Base-by-base conservation (phyloP, 176 grass and related monocot species). In the Pontederia crassipes region DNA sequence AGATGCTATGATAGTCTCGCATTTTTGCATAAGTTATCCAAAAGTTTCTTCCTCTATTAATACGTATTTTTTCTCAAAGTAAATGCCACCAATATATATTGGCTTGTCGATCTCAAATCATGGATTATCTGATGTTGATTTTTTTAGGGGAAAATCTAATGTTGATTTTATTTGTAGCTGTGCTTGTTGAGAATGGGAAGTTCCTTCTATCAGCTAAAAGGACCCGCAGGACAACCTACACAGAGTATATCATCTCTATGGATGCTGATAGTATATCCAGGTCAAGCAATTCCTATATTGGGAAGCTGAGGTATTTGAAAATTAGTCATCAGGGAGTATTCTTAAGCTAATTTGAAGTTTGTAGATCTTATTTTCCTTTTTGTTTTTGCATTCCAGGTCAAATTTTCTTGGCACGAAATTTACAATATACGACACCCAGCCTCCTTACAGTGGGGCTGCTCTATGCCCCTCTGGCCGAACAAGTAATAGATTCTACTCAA, bases 381-480 rank as follows among this genome's bases (percentile, higher is more conserved):
- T 26, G 12, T 17, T 57, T 20, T n/a, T 68, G 54, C n/a, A 68
- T 70, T 75, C 15, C 85, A 99, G 94, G 61, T 99, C 94, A 57
- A 99, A 99, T 53, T 99, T 99, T 78, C 81, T 99, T 11, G 94
- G 94, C 14, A 99, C 94, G 7, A 99, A 93, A 47, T 99, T 99
- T 75, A 53, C 88, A 81, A 76, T 99, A 49, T 89, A 86, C 49
- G 94, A 99, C 66, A 86, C 94, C 10, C 94, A 89, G 53, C 77
- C 85, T 12, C 79, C 88, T 0, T 86, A 89, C 66, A 83, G 86
- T 26, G 75, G 75, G 17, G 77, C 77, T 58, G 54, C 72, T 48
- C 55, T 81, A 40, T 80, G 72, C 20, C 81, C 57, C 1, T 57
- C 77, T 26, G 83, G 84, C 53, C 80, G 78, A 72, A 85, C 84